These are phyloP conservation scores for Fomitopsis palustris DNA, from an alignment of 1,284 basidiomycete species.

Conservation along the genomic window DNA sequence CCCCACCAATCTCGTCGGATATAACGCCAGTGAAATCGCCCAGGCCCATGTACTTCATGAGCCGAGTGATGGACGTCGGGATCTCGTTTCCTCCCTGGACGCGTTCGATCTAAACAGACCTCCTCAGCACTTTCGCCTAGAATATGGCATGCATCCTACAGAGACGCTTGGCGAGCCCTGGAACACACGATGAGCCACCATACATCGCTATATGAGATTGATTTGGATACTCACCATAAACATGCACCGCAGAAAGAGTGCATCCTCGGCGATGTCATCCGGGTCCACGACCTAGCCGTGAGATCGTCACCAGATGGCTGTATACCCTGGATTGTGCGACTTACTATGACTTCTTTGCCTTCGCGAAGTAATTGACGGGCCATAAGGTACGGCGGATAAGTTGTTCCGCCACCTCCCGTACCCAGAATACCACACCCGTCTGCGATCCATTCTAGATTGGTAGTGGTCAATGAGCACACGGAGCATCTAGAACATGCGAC, in stretches of 20 bases:
- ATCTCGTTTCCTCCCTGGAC: constrained; percentile 35
- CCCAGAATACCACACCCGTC: constrained; percentile 52
- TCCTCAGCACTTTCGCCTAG: neutral
- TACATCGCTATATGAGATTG: neutral
- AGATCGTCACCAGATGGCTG: neutral
- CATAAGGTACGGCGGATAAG: constrained; percentile 45
- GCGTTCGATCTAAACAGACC: constrained; percentile 22
- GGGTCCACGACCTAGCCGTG: constrained; percentile 23
- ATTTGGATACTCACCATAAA: constrained; percentile 36
- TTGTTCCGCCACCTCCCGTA: constrained; percentile 51
- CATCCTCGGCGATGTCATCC: constrained; percentile 22
- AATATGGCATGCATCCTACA: constrained; percentile 7
- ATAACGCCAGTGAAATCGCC: constrained; percentile 31
- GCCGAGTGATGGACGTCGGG: constrained; percentile 20
- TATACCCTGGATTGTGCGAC: neutral
- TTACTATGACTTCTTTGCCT: constrained; percentile 40
- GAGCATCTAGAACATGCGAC: neutral
- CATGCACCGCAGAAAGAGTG: constrained; percentile 28
- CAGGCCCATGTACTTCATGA: constrained; percentile 24
- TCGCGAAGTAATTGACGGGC: constrained; percentile 45
- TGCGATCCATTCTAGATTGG: constrained; percentile 43
- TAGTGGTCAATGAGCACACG: no score
- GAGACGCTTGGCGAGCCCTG: constrained; percentile 47
- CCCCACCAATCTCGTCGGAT: constrained; percentile 55
- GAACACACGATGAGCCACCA: neutral